Percentiles rank a stretch among this genome's conserved stretches.
Evolutionary conservation across 163 green algal species (phyloP).

Genomic region (Botryococcus braunii): DNA sequence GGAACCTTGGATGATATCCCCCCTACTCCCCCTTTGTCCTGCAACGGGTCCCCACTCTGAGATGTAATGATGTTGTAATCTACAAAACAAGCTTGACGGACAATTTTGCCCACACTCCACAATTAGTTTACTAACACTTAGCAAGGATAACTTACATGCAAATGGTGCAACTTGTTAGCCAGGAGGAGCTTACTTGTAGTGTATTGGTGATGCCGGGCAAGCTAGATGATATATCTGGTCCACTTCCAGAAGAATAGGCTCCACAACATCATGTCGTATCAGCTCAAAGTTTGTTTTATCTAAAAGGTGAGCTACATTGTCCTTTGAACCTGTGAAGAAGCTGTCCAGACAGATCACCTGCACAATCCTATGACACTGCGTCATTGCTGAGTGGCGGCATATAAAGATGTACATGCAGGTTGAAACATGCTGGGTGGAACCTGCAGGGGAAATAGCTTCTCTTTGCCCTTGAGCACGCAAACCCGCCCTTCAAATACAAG

Average conservation of each 20-base stretch:
- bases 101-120: too few relatives aligned
- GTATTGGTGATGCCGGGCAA: constrained; percentile 94
- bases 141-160: too few relatives aligned
- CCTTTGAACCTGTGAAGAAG: constrained; percentile 97
- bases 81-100: too few relatives aligned
- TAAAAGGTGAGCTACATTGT: constrained; percentile 89
- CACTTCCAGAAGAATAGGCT: constrained; percentile 92
- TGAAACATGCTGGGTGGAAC: neutral
- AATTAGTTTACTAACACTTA: too few relatives aligned
- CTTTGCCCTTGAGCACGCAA: neutral
- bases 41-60: too few relatives aligned
- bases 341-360: constrained; percentile 99
- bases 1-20: too few relatives aligned
- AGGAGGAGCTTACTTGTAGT: constrained; percentile 89
- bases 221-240: constrained; percentile 98
- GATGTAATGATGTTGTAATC: too few relatives aligned
- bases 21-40: too few relatives aligned
- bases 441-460: neutral
- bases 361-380: neutral
- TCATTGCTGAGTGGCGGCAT: constrained; percentile 1
- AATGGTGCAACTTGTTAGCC: too few relatives aligned
- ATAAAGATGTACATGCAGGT: too few relatives aligned
- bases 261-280: constrained; percentile 94
- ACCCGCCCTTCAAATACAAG: neutral
- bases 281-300: constrained; percentile 88